These are phyloP conservation scores for Blastocystis sp. DNA, from an alignment of 352 stramenopile genomes.

Conservation along the genomic window DNA sequence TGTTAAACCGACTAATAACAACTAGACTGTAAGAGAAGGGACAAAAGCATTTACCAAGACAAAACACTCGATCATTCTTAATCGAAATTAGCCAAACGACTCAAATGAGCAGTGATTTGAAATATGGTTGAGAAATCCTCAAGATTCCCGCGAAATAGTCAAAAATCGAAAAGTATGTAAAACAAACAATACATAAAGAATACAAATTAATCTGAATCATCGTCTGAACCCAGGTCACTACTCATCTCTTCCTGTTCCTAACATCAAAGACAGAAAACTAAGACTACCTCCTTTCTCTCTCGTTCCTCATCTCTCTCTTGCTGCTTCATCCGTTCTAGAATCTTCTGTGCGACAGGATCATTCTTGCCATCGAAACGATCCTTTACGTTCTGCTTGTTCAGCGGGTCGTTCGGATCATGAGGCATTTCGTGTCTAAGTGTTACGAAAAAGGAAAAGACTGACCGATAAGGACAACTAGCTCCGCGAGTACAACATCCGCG, in stretches of 20 bases:
- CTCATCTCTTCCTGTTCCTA: conserved; percentile 6
- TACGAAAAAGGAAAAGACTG: neutral
- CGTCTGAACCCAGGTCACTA: neutral
- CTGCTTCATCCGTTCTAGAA: conserved; percentile 66
- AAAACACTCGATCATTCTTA: conserved; percentile 30
- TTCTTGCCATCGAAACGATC: conserved; percentile 79
- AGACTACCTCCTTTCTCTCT: conserved; percentile 28
- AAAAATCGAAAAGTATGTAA: neutral
- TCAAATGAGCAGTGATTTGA: neutral
- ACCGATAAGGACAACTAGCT: conserved; percentile 75
- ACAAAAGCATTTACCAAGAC: neutral
- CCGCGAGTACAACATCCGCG: conserved; percentile 78
- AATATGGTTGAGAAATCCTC: neutral
- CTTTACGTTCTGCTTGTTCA: conserved; percentile 80
- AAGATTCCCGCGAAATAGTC: neutral
- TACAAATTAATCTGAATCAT: neutral
- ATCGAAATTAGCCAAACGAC: neutral
- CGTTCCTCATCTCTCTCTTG: conserved; percentile 1
- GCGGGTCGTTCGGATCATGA: conserved; percentile 72
- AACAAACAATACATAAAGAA: neutral
- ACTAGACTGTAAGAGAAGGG: neutral
- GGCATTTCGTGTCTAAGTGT: conserved; percentile 73
- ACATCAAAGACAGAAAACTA: neutral
- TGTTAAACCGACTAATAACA: neutral
- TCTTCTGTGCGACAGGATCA: conserved; percentile 76